Conservation (phyloP, 1,284 basidiomycete genomes). For the Fomitopsis betulina region DNA sequence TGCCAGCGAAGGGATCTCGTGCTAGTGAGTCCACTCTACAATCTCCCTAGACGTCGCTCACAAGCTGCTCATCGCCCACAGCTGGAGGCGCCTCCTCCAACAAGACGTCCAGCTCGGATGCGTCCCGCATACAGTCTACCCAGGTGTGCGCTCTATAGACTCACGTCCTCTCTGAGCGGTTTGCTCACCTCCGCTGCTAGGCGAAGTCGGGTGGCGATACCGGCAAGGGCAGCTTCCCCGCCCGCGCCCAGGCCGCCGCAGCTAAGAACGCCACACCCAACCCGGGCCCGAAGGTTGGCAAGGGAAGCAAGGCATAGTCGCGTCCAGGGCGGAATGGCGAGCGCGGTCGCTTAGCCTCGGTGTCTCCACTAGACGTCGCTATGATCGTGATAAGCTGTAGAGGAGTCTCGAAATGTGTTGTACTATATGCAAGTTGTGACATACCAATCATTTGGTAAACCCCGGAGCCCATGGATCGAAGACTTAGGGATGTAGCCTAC, state of each 20-base stretch:
- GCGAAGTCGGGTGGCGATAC: conserved; percentile 28
- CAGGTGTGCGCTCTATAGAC: conserved; percentile 19
- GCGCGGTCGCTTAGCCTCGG: background rate
- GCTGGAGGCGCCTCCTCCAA: conserved; percentile 19
- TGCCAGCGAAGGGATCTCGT: conserved; percentile 15
- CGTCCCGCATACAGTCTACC: conserved; percentile 28
- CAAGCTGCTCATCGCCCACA: background rate
- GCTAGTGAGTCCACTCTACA: conserved; percentile 9
- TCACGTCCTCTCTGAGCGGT: background rate
- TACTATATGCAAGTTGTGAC: too few species aligned
- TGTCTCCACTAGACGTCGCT: background rate
- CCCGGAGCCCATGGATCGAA: too few species aligned
- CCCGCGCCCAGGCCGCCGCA: conserved; percentile 26
- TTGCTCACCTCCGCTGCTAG: conserved; percentile 11
- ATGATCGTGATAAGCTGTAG: too few species aligned
- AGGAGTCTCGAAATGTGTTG: too few species aligned
- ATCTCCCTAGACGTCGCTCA: background rate
- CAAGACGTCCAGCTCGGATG: conserved; percentile 21
- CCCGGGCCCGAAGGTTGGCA: conserved; percentile 16
- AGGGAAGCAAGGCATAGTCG: conserved; percentile 17
- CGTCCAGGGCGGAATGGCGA: background rate
- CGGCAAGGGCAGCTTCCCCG: conserved; percentile 26
- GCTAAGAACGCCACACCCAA: conserved; percentile 17
- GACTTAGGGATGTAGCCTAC: too few species aligned
- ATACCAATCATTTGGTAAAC: too few species aligned